Percentiles rank a stretch among this genome's conserved stretches.
phyloP scores from a whole-genome alignment of 768 basidiomycete species.

The Suillus weaverae region DNA sequence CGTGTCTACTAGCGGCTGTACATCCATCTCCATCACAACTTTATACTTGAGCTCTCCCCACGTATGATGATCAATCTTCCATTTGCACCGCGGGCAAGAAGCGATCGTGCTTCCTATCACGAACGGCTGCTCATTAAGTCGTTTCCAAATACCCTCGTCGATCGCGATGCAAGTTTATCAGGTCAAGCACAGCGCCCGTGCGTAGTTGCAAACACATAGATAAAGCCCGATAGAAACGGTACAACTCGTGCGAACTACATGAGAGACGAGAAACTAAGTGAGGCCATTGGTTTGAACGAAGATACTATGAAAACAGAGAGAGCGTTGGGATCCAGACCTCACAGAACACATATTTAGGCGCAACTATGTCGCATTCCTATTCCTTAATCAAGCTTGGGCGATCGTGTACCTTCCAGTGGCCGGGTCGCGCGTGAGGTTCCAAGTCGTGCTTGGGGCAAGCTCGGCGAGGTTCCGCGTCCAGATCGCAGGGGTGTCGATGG shows the following conservation, averaged over 20 bases:
- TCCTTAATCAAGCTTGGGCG: background rate
- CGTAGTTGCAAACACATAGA: conserved; percentile 33
- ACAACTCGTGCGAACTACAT: background rate
- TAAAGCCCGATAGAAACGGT: background rate
- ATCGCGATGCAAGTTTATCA: conserved; percentile 54
- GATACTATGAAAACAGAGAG: background rate
- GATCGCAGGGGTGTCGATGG: background rate
- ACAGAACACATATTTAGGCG: background rate
- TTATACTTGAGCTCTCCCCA: conserved; percentile 66
- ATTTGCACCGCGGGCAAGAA: conserved; percentile 50
- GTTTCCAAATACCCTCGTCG: conserved; percentile 49
- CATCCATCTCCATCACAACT: conserved; percentile 58
- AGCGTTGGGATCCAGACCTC: too few relatives aligned
- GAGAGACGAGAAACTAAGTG: background rate
- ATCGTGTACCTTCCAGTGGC: background rate
- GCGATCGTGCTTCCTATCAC: conserved; percentile 44
- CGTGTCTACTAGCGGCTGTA: conserved; percentile 60
- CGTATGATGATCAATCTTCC: conserved; percentile 52
- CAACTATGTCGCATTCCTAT: background rate
- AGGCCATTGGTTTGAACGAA: background rate
- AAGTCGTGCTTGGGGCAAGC: background rate
- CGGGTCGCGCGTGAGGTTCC: background rate
- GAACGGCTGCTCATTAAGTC: conserved; percentile 59
- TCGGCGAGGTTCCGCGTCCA: background rate
- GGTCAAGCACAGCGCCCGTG: conserved; percentile 49